Conservation (phyloP, 2,329 filamentous ascomycete species). For the Penicillium sp. region DNA sequence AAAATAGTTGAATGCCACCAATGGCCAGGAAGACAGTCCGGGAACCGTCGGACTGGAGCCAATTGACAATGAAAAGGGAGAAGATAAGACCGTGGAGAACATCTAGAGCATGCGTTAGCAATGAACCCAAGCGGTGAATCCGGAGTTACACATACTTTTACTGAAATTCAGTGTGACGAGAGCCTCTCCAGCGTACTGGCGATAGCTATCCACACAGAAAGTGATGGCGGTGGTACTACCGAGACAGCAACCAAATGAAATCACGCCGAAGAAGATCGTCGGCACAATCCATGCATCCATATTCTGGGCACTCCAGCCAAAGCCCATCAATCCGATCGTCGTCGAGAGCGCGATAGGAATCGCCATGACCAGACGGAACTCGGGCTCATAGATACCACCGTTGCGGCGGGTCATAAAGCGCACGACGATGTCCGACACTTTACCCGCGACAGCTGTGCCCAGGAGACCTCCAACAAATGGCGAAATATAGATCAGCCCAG, state of each 20-base stretch:
- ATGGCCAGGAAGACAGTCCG: conserved; percentile 79
- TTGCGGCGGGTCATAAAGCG: conserved; percentile 80
- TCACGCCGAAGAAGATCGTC: conserved; percentile 86
- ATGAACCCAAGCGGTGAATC: neutral
- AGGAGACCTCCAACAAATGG: conserved; percentile 87
- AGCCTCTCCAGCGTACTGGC: conserved; percentile 90
- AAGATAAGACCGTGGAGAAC: conserved; percentile 89
- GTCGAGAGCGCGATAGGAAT: conserved; percentile 77
- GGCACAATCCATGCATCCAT: conserved; percentile 85
- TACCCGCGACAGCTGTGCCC: conserved; percentile 88
- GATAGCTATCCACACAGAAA: conserved; percentile 89
- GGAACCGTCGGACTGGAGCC: conserved; percentile 74
- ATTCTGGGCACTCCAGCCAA: conserved; percentile 84
- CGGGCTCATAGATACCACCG: conserved; percentile 92
- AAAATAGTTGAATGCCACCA: conserved; percentile 79
- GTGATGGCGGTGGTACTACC: conserved; percentile 91
- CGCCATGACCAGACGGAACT: conserved; percentile 89
- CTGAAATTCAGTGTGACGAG: conserved; percentile 91
- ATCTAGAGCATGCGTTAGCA: conserved; percentile 48
- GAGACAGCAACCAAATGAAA: conserved; percentile 88
- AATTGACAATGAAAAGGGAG: conserved; percentile 81
- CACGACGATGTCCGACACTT: conserved; percentile 82
- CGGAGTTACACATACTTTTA: conserved; percentile 63
- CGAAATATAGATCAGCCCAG: conserved; percentile 84
- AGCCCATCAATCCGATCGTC: conserved; percentile 85